Evolutionary conservation across 2,329 filamentous ascomycete species (phyloP), one percentile per base, ranked within the genome.

Genomic region (Anthostomella pinea): DNA sequence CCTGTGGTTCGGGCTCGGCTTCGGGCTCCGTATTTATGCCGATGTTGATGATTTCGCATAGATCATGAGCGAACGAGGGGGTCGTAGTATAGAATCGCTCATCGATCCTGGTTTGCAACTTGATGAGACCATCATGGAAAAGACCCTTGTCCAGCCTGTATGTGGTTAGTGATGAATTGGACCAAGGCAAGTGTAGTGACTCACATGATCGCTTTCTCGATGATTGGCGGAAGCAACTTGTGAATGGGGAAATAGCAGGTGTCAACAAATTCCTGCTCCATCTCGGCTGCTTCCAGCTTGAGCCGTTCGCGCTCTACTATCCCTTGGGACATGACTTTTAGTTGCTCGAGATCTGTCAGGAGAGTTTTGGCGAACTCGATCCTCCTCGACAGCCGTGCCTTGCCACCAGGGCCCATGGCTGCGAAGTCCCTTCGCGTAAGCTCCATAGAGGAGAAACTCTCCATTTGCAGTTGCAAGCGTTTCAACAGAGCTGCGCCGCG

Each of bases 371-470:
- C 89, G 60, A 98, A 98, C 45, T 91, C 86, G 49, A 97, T 90
- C 28, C 93, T 82, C 39, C 89, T 77, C 33, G 83, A 73, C 19
- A 98, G 72, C 31, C 88, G 78, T 17, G 85, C 77, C 53, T 83
- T 81, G 36, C 93, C 93, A 30, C 81, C 82, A 25, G 85, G 81
- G 6, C 93, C 93, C 87, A 97, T 95, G 23, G 85, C 84, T n/a
- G 85, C 85, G 63, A 96, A 98, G 63, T 97, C 91, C 41, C 93
- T 84, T 34, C 93, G 79, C 2, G 93, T 96, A 48, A 98, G 83
- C 64, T 98, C 93, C 85, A 96, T 95, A 0, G 89, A 95, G 6
- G 91, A 91, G 62, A 97, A 98, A 0, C 88, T 87, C 62, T 97
- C 91, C 75, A 96, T 85, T 62, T 96, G 90, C 39, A 97, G 68